Base-by-base conservation (phyloP, 2,329 filamentous ascomycete species). In the Myriangium duriaei region DNA sequence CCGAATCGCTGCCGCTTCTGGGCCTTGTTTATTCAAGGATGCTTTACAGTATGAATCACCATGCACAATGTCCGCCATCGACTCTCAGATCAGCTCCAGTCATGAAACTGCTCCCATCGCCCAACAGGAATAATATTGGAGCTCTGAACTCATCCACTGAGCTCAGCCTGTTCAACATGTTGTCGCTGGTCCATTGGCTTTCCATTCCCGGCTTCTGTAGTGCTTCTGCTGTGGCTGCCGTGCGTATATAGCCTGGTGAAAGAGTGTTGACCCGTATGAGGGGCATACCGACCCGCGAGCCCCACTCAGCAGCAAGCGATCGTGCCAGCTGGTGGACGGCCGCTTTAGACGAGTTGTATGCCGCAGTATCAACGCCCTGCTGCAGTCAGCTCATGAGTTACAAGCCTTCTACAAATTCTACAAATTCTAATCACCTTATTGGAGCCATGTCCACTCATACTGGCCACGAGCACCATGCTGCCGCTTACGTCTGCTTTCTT, bases 281-380 rank as follows among this genome's bases (percentile, higher is more conserved):
- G 0, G 54, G 65, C 58, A 52, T 52, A 45, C 48, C 54, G 38
- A 43, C 48, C 29, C 59, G 57, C 17, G 57, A 59, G 34, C 58
- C 67, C 68, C 62, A 72, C 51, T 73, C 70, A 45, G 68, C 68
- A 0, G 70, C 66, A 17, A 73, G 53, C 7, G 59, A 67, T 15
- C 68, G 60, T 1, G 59, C 56, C 1, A 73, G 58, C 47, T 73
- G 68, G 30, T 68, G 63, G 3, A 73, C 63, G 0, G 65, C 69
- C 0, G 68, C 63, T 52, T 74, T 74, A 41, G 65, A 70, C 0
- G 66, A 59, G 48, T 72, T 72, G 54, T 74, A 74, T 0, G 57
- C 61, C 4, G 62, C 54, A 3, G 58, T 63, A 15, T 60, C 54
- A 28, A 65, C 55, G 2, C 58, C 60, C 55, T 56, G 6, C 2